A percentile compares a stretch with the other conserved stretches of the same genome.
These are phyloP conservation scores for Tinospora cordifolia DNA, from an alignment of 164 flowering plant species.

Conservation along the genomic window DNA sequence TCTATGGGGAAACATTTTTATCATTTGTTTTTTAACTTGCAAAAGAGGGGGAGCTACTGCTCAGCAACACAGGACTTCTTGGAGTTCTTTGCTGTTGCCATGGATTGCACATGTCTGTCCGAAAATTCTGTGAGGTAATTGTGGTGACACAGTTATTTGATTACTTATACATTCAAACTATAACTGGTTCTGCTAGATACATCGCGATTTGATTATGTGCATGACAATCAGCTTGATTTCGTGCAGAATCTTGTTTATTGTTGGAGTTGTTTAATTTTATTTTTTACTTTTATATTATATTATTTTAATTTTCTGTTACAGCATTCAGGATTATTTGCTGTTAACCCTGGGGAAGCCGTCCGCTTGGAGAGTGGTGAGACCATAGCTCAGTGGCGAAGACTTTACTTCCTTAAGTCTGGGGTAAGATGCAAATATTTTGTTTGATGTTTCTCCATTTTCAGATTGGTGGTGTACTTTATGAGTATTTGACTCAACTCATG, in stretches of 20 bases:
- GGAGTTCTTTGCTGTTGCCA: slow-evolving; percentile 61
- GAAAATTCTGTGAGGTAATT: slow-evolving; percentile 58
- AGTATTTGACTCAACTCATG: background rate
- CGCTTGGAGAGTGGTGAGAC: slow-evolving; percentile 53
- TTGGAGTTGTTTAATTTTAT: background rate
- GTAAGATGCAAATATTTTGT: slow-evolving; percentile 23
- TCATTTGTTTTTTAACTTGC: slow-evolving; percentile 5
- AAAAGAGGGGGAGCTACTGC: slow-evolving; percentile 54
- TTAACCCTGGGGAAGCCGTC: slow-evolving; percentile 57
- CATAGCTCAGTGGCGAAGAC: slow-evolving; percentile 57
- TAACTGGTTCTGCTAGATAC: background rate
- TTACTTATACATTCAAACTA: too few species aligned
- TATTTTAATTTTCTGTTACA: slow-evolving; percentile 18
- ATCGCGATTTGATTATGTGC: background rate
- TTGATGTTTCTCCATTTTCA: background rate
- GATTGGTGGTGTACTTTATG: background rate
- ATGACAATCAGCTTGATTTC: background rate
- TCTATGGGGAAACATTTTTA: slow-evolving; percentile 1
- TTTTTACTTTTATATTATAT: too few species aligned
- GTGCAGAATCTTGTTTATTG: background rate
- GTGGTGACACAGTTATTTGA: background rate
- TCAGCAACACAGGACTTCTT: slow-evolving; percentile 50
- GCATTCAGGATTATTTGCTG: slow-evolving; percentile 53
- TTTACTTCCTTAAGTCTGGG: slow-evolving; percentile 39
- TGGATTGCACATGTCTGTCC: slow-evolving; percentile 46